Evolutionary conservation across 345 rosid genomes (phyloP), one percentile per base, ranked within the genome.

Genomic region (Adansonia digitata): DNA sequence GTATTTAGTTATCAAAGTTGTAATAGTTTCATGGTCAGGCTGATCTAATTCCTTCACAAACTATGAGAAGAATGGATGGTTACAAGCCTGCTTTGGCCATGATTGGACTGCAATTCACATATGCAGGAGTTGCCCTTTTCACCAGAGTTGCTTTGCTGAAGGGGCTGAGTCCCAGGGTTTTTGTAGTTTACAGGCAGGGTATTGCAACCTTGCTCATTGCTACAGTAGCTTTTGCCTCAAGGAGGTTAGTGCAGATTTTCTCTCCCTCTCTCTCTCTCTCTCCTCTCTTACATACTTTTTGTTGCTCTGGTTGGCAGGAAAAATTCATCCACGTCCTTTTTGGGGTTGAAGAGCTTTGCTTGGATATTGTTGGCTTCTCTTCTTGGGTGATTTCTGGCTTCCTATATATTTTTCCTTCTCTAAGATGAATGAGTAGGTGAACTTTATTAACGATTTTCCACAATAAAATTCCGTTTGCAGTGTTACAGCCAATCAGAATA

Each of bases 341-440:
- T 80, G 77, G 81, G 80, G 53, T 55, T 80, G 18, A 76, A 52
- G 72, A 26, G 74, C 61, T 85, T 82, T 72, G 71, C 67, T 43
- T 80, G 80, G 85, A 72, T 82, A 14, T 69, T 74, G n/a, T 17
- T 73, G 20, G 80, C 85, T 39, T 80, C 88, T 34, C 69, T 85
- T 40, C 40, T 78, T 56, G 85, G 85, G 88, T 85, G 76, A 24
- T 13, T 42, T 8, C 11, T 3, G 1, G 6, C 26, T 39, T 29
- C 2, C 9, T 7, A 13, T 4, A 8, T 15, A 34, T 10, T 7
- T 29, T 61, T 9, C 29, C 12, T 9, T 17, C 53, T 4, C 18
- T 18, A 9, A 0, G 22, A 2, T 31, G 14, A 49, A 18, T 39
- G 18, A 17, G 18, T 27, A 24, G 2, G 3, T 42, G 17, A 40